A percentile compares a stretch with the other conserved stretches of the same genome.
Conservation (phyloP, 805 yeast genomes). For the Cyberlindnera meyerae region DNA sequence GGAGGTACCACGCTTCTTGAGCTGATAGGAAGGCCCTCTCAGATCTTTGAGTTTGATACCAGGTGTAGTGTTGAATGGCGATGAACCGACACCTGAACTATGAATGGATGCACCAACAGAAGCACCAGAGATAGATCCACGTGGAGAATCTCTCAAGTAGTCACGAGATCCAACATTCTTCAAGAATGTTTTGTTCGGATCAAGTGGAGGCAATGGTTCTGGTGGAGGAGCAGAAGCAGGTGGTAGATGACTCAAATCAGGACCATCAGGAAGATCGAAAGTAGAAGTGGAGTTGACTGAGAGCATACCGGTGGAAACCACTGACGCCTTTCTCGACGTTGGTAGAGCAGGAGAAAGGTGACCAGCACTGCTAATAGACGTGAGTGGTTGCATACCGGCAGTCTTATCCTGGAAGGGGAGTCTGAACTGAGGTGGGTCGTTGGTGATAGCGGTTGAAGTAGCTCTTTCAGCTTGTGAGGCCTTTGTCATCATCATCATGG, state of each 20-base stretch:
- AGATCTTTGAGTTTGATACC: conserved; percentile 20
- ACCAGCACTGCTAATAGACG: conserved; percentile 8
- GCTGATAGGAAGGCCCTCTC: conserved; percentile 14
- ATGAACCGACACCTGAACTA: background rate
- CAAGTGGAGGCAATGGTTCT: conserved; percentile 40
- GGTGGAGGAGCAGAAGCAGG: conserved; percentile 53
- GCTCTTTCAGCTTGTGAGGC: conserved; percentile 12
- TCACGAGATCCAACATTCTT: conserved; percentile 16
- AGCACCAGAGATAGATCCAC: conserved; percentile 40
- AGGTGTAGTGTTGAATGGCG: conserved; percentile 1
- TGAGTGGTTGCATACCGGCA: conserved; percentile 9
- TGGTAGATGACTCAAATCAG: conserved; percentile 38
- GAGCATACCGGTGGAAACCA: conserved; percentile 30
- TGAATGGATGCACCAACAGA: conserved; percentile 5
- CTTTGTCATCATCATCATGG: conserved; percentile 23
- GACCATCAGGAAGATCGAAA: conserved; percentile 25
- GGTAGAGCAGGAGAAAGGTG: conserved; percentile 13
- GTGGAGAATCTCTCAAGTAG: conserved; percentile 34
- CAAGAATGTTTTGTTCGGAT: conserved; percentile 6
- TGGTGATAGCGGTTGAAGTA: too few relatives aligned
- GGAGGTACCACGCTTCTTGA: conserved; percentile 18
- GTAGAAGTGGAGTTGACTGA: conserved; percentile 26
- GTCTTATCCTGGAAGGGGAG: conserved; percentile 59
- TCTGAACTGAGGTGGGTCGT: conserved; percentile 53
- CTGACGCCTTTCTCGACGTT: conserved; percentile 35